These are phyloP conservation scores for Guillardia theta DNA, from an alignment of 78 protist species.

Conservation along the genomic window DNA sequence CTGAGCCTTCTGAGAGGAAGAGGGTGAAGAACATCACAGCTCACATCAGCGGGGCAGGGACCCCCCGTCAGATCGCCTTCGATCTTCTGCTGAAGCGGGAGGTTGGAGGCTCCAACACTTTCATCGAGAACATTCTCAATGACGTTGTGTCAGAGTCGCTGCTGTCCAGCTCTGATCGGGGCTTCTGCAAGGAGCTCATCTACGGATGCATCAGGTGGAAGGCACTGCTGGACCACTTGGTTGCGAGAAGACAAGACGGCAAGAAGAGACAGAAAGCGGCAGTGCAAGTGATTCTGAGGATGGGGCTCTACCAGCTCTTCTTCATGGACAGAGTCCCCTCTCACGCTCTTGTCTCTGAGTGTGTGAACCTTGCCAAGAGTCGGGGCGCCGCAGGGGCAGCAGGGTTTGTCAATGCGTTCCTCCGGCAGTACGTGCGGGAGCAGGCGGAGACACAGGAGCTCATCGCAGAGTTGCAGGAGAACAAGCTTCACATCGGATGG, in stretches of 20 bases:
- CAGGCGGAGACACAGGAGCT: neutral
- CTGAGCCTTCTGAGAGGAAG: too few relatives aligned
- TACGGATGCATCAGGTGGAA: neutral
- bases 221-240: neutral
- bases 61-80: too few relatives aligned
- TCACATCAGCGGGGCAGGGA: too few relatives aligned
- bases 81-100: neutral
- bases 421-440: neutral
- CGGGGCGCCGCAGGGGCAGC: neutral
- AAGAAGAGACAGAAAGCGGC: neutral
- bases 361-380: neutral
- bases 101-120: neutral
- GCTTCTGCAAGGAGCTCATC: neutral
- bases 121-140: neutral
- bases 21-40: too few relatives aligned
- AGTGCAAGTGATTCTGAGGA: neutral
- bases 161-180: neutral
- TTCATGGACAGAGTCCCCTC: neutral
- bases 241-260: neutral
- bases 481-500: neutral
- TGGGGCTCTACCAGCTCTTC: constrained; percentile 31
- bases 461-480: neutral
- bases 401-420: neutral
- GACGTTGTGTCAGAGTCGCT: neutral
- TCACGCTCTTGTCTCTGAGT: neutral